These are phyloP conservation scores for Aspergillus sp. DNA, from an alignment of 2,329 filamentous ascomycete genomes.

Conservation along the genomic window DNA sequence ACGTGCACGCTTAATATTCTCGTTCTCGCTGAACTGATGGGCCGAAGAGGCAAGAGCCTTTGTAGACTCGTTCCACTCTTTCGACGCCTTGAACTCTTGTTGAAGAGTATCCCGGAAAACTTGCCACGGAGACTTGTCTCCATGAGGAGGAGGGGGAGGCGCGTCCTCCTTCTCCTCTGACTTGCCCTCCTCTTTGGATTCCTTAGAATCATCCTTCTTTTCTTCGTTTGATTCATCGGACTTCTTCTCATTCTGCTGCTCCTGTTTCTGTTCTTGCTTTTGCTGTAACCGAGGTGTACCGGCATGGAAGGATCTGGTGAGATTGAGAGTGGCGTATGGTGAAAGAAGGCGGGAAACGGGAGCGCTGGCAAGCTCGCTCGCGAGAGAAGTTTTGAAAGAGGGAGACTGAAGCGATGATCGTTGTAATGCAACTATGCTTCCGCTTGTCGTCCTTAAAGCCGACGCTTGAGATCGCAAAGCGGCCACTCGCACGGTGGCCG, in stretches of 20 bases:
- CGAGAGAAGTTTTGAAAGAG: slow-evolving; percentile 40
- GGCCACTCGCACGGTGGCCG: slow-evolving; percentile 43
- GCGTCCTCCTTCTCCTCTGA: slow-evolving; percentile 64
- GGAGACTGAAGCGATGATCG: slow-evolving; percentile 40
- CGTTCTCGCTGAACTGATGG: slow-evolving; percentile 90
- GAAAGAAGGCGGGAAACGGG: slow-evolving; percentile 38
- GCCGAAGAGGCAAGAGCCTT: slow-evolving; percentile 90
- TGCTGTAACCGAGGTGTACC: slow-evolving; percentile 39
- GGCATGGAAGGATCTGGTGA: slow-evolving; percentile 45
- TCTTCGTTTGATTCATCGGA: slow-evolving; percentile 38
- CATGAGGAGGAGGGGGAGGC: slow-evolving; percentile 86
- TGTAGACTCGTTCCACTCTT: slow-evolving; percentile 99
- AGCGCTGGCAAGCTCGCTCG: slow-evolving; percentile 29
- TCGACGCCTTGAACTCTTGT: slow-evolving; percentile 91
- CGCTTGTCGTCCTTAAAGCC: slow-evolving; percentile 36
- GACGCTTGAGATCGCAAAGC: slow-evolving; percentile 41
- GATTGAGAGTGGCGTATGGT: slow-evolving; percentile 40
- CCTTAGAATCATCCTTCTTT: slow-evolving; percentile 53
- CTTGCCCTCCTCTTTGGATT: slow-evolving; percentile 49
- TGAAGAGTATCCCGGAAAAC: slow-evolving; percentile 98
- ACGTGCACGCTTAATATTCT: slow-evolving; percentile 82
- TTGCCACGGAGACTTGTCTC: slow-evolving; percentile 98
- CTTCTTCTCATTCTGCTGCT: slow-evolving; percentile 45
- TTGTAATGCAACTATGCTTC: slow-evolving; percentile 35
- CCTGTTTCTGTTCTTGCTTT: slow-evolving; percentile 42